Evolutionary conservation across 192 early-diverging fungal species (phyloP), one percentile per base, ranked within the genome.

Genomic region (Umbelopsis sp.): DNA sequence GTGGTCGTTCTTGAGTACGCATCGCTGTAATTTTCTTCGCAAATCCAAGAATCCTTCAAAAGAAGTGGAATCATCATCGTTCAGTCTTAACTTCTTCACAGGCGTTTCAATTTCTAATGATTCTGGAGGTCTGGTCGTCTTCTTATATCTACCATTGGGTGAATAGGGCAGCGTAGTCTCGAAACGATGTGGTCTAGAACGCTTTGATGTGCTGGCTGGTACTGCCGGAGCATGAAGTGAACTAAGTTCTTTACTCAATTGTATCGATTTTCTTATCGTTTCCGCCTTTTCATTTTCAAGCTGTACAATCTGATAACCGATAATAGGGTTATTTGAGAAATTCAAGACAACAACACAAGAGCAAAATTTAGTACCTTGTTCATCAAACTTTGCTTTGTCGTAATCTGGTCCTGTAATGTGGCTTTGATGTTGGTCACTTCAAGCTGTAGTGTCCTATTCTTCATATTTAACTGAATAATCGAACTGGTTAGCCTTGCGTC

Each of bases 271-370:
- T 49, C 44, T 69, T 44, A 45, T 73, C 22, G 23, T 37, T 66
- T 49, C 72, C 15, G 55, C 55, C 46, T 70, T 72, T 33, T 78
- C 68, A 65, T 67, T 78, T 25, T 78, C 76, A 25, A 78, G 51
- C 10, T 73, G 68, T 22, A 72, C 30, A 69, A 78, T 78, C 76
- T 78, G 35, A 6, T 23, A 1, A 15, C 16, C 9, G 12, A 44
- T 3, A 21, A 71, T 27, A 18, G 21, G 18, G 23, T 45, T 9
- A 53, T 55, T 33, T 5, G 11, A 21, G 22, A 49, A 49, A 30
- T 25, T 48, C 7, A 9, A 33, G 12, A 2, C 23, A 64, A 46
- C 10, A 41, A 58, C 12, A 64, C 64, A 30, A 68, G 71, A 41
- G 22, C 12, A 7, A 53, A 46, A 50, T 27, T 22, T 27, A 30